phyloP scores from a whole-genome alignment of 2,329 filamentous ascomycete genomes.

The Alternaria sp. region DNA sequence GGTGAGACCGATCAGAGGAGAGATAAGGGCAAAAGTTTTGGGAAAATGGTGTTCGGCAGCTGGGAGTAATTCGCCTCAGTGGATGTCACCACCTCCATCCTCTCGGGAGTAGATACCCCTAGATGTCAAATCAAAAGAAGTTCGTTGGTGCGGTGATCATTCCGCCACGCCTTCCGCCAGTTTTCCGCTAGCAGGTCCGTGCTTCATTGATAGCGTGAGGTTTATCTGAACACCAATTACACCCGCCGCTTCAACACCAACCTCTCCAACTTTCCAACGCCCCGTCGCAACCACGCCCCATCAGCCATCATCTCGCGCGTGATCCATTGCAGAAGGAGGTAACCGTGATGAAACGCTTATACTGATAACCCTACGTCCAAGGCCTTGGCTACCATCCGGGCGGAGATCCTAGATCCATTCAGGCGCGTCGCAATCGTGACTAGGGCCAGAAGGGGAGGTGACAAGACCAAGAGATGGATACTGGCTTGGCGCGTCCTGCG shows the following conservation, averaged over 20 bases:
- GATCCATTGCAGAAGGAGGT: slow-evolving; percentile 16
- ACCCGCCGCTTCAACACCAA: not conserved
- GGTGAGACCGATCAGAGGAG: not conserved
- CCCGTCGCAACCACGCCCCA: slow-evolving; percentile 5
- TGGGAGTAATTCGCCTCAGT: not conserved
- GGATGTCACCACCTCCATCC: not conserved
- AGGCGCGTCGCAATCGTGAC: not conserved
- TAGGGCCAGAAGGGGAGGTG: slow-evolving; percentile 12
- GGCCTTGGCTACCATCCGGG: slow-evolving; percentile 23
- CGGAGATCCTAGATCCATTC: not conserved
- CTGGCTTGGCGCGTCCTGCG: not conserved
- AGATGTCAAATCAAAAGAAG: not conserved
- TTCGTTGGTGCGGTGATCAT: not conserved
- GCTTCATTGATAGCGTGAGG: not conserved
- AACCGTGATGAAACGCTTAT: slow-evolving; percentile 21
- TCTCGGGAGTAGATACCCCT: not conserved
- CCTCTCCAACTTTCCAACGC: not conserved
- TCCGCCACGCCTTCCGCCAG: not conserved
- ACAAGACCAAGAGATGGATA: slow-evolving; percentile 5
- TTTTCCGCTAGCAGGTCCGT: not conserved
- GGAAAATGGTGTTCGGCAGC: not conserved
- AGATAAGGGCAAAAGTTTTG: not conserved
- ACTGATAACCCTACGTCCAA: slow-evolving; percentile 17
- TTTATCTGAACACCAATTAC: not conserved
- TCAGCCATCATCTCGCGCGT: slow-evolving; percentile 5